Evolutionary conservation across 2,329 filamentous ascomycete genomes (phyloP), one percentile per base, ranked within the genome.

Genomic region (Phoma sp.): DNA sequence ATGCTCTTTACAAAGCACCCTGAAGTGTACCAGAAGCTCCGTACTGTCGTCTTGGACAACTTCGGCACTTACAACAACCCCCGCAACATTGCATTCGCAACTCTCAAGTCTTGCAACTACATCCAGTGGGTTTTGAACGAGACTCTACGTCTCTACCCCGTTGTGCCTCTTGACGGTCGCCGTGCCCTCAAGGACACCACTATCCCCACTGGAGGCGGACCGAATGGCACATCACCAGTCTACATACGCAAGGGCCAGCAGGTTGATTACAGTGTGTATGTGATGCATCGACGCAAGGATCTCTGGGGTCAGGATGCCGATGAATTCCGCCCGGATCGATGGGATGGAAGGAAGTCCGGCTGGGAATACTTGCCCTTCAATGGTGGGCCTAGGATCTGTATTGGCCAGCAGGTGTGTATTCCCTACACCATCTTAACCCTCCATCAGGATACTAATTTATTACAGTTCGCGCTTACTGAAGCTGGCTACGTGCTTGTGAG

Each of bases 11-110:
- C 72, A 15, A 66, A 76, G n/a, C 74, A 76, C 36, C 74, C 76
- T 2, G 64, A 67, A 4, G 60, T 74, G 49, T 63, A 72, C 68
- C 40, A 60, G 50, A 58, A 74, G 60, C 60, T 77, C 61, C 54
- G 81, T 25, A 56, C 64, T 6, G 74, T 71, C 33, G 65, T 78
- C 6, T 43, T 67, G 8, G 63, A 70, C 3, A 69, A 74, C 1
- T 80, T 82, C 33, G 80, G 80, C 7, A 75, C 78, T 37, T 73
- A 69, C 36, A 56, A 66, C 19, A 61, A 70, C 6, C 72, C 76
- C 1, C 68, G 68, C 21, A 66, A 75, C 27, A 73, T 81, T 45
- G 77, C 76, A 8, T 81, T 81, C 31, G 47, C 58, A 2, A 55
- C n/a, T 2, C 62, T 76, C 13, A 75, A 75, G 51, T 64, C 55